phyloP scores from a whole-genome alignment of 257 asterid genomes.

The Apocynum venetum region DNA sequence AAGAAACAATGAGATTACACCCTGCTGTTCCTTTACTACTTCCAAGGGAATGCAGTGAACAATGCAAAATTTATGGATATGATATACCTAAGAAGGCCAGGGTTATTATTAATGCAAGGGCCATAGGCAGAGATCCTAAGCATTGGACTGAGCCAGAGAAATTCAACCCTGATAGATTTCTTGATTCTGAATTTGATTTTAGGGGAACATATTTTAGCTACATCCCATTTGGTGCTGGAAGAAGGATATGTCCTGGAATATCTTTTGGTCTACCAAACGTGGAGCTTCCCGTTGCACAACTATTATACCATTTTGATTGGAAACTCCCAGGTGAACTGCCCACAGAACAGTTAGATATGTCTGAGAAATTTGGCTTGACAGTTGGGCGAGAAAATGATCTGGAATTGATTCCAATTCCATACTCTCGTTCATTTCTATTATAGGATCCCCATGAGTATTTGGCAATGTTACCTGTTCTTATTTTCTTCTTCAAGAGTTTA shows the following conservation, averaged over 20 bases:
- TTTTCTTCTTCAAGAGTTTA: no score
- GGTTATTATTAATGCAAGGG: not conserved
- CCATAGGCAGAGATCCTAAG: no score
- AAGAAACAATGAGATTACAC: not conserved
- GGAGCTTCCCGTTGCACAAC: not conserved
- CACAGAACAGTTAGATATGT: no score
- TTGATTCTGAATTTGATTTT: not conserved
- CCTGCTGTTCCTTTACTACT: slow-evolving; percentile 4
- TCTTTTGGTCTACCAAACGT: not conserved
- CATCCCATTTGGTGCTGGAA: no score
- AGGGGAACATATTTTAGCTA: not conserved
- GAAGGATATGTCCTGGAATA: not conserved
- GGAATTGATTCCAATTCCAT: not conserved
- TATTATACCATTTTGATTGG: not conserved
- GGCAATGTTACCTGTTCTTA: no score
- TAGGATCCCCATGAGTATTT: no score
- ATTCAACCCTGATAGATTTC: not conserved
- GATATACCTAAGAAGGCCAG: not conserved
- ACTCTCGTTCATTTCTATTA: not conserved
- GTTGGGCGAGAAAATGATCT: not conserved
- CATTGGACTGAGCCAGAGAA: no score
- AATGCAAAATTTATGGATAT: not conserved
- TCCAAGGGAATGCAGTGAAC: not conserved
- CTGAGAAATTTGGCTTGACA: not conserved
- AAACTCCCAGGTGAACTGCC: not conserved